These are phyloP conservation scores for Penicillium verrucosum DNA, from an alignment of 2,329 filamentous ascomycete species.

Conservation along the genomic window DNA sequence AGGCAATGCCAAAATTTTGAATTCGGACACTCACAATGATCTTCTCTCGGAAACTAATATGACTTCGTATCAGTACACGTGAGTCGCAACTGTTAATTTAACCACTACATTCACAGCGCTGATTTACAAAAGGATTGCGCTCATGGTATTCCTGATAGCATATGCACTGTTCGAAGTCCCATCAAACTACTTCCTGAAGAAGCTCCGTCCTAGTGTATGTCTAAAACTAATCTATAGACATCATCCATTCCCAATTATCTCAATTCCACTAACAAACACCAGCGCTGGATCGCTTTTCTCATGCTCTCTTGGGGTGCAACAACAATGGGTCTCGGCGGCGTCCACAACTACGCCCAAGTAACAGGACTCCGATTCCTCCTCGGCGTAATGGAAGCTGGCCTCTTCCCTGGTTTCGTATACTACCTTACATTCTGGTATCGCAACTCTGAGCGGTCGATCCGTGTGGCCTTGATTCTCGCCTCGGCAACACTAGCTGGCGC, in stretches of 20 bases:
- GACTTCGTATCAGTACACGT: conserved; percentile 60
- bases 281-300: conserved; percentile 50
- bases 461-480: conserved; percentile 54
- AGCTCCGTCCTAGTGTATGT: conserved; percentile 43
- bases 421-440: conserved; percentile 56
- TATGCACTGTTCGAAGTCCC: conserved; percentile 52
- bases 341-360: conserved; percentile 43
- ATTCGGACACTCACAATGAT: conserved; percentile 58
- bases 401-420: conserved; percentile 51
- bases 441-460: conserved; percentile 54
- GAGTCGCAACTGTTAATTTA: conserved; percentile 9
- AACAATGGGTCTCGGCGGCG: conserved; percentile 49
- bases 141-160: conserved; percentile 50
- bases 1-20: conserved; percentile 64
- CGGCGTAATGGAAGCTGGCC: conserved; percentile 51
- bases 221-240: background rate
- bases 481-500: conserved; percentile 55
- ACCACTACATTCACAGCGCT: background rate
- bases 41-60: conserved; percentile 61
- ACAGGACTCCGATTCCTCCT: conserved; percentile 49
- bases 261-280: background rate
- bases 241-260: background rate
- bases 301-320: conserved; percentile 51
- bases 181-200: conserved; percentile 51
- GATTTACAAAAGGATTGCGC: conserved; percentile 35